Evolutionary conservation across 805 yeast species (phyloP).

Genomic region (Grigorovia transvaalensis): DNA sequence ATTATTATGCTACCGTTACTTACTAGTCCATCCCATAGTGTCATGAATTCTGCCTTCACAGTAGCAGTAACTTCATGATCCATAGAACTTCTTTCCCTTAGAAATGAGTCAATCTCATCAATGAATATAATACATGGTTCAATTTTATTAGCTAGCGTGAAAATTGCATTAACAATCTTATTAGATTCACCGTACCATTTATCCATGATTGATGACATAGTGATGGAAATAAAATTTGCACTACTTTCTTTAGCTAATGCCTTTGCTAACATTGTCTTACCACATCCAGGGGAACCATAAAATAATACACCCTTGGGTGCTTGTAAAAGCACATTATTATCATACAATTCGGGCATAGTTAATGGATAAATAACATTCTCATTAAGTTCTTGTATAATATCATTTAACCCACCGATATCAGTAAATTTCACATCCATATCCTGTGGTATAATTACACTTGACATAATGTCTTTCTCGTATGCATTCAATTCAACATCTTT

Average conservation of each 20-base stretch:
- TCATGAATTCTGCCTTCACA: constrained; percentile 94
- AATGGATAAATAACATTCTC: constrained; percentile 87
- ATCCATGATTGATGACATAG: constrained; percentile 92
- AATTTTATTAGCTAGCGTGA: constrained; percentile 77
- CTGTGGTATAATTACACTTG: constrained; percentile 71
- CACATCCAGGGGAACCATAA: constrained; percentile 97
- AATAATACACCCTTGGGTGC: constrained; percentile 92
- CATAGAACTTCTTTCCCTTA: constrained; percentile 69
- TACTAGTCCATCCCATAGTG: constrained; percentile 88
- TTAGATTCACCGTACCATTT: constrained; percentile 97
- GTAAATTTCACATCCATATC: constrained; percentile 67
- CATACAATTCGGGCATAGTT: constrained; percentile 62
- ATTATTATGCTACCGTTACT: constrained; percentile 74
- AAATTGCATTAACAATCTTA: constrained; percentile 86
- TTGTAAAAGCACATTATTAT: constrained; percentile 62
- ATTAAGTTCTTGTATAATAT: constrained; percentile 69
- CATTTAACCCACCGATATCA: constrained; percentile 85
- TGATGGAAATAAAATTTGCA: constrained; percentile 80
- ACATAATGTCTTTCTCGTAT: constrained; percentile 70
- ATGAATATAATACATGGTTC: constrained; percentile 93
- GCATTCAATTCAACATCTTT: constrained; percentile 41
- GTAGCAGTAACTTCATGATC: constrained; percentile 96
- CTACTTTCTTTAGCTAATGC: constrained; percentile 88
- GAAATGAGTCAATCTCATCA: constrained; percentile 91
- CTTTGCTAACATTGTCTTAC: constrained; percentile 94